Evolutionary conservation across 495 filamentous ascomycete species (phyloP), one percentile per base, ranked within the genome.

Genomic region (Cenococcum geophilum): DNA sequence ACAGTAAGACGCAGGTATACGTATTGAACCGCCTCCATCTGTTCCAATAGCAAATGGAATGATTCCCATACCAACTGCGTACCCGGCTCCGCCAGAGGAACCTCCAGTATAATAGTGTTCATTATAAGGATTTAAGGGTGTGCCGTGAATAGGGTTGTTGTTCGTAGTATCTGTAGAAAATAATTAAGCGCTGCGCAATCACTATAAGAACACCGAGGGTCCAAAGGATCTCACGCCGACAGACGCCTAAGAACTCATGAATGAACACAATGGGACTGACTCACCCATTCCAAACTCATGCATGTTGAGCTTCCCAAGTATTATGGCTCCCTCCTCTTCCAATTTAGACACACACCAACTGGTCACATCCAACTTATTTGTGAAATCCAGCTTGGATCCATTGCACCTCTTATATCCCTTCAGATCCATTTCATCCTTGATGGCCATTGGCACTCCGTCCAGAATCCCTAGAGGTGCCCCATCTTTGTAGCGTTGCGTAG

Each of bases 251-350:
- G 3, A 32, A 32, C 27, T 32, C 27, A 32, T 32, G 6, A 49
- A 52, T 52, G 25, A 10, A 14, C 18, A 52, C 20, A 5, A 16
- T 23, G 8, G 4, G 12, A 52, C 27, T 25, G 16, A 73, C 77
- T 67, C 68, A 84, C 83, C 84, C 34, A 88, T 74, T 4, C 92
- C 92, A 6, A 95, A 72, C 75, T 97, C 92, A 73, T 97, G 91
- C 92, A 97, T 96, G 43, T 83, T 92, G 27, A 84, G 80, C 74
- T 95, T 96, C 12, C 91, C 92, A 55, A 96, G 71, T 20, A 96
- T 77, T 43, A 97, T 80, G 11, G 85, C 91, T 1, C 92, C 92
- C 0, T 83, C 85, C 49, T 93, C 86, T 65, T 86, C 78, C 75
- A 87, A 82, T 74, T 89, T 83, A 70, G 77, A 78, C 22, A 91